These are phyloP conservation scores for Cercospora sojina DNA, from an alignment of 2,329 filamentous ascomycete genomes.

Conservation along the genomic window DNA sequence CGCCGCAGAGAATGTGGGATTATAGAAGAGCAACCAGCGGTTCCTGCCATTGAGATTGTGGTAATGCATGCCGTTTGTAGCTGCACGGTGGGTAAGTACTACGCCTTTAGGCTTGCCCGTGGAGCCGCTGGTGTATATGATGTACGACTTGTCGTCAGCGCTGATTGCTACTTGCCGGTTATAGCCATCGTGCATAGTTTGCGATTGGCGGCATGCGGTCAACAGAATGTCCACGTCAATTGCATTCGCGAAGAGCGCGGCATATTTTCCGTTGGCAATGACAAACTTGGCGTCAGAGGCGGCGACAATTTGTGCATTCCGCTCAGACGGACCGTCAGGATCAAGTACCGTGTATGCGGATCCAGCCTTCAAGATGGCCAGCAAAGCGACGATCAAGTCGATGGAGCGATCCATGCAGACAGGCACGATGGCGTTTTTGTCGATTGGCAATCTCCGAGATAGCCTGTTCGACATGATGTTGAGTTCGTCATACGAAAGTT, in stretches of 20 bases:
- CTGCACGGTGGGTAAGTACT: conserved; percentile 61
- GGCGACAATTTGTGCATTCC: conserved; percentile 1
- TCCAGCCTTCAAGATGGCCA: neutral
- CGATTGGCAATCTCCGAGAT: neutral
- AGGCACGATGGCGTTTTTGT: neutral
- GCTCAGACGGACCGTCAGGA: neutral
- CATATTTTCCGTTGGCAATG: neutral
- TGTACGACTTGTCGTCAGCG: conserved; percentile 2
- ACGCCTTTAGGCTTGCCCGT: conserved; percentile 77
- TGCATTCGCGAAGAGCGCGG: neutral
- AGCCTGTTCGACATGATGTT: neutral
- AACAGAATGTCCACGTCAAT: neutral
- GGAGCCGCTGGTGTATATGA: conserved; percentile 53
- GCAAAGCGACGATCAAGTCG: neutral
- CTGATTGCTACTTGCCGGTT: neutral
- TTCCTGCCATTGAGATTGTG: neutral
- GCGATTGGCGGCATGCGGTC: neutral
- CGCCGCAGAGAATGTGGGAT: conserved; percentile 12
- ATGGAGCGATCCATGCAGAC: conserved; percentile 2
- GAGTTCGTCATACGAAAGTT: neutral
- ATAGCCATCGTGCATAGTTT: neutral
- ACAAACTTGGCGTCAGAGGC: neutral
- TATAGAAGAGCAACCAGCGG: conserved; percentile 14
- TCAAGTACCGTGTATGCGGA: conserved; percentile 3
- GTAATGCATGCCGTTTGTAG: conserved; percentile 3